Evolutionary conservation across 129 eudicot genomes (phyloP).

Genomic region (Oenanthe sinensis): DNA sequence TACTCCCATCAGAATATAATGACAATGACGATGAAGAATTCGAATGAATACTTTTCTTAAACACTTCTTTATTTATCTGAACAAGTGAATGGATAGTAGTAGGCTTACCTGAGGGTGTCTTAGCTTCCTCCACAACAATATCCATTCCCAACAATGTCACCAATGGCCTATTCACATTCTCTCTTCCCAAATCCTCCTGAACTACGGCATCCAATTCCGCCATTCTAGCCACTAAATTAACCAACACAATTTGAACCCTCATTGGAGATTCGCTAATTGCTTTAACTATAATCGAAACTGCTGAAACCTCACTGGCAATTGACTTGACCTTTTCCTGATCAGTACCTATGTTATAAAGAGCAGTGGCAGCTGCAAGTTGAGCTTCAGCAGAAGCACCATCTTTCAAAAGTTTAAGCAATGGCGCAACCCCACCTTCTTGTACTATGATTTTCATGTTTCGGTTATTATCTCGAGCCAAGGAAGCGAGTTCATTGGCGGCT

Average conservation of each 20-base stretch:
- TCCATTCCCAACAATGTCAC: slow-evolving; percentile 42
- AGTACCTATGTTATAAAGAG: slow-evolving; percentile 38
- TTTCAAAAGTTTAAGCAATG: slow-evolving; percentile 49
- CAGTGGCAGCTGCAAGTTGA: slow-evolving; percentile 47
- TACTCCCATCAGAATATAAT: slow-evolving; percentile 14
- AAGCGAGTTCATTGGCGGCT: slow-evolving; percentile 48
- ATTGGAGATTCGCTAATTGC: slow-evolving; percentile 35
- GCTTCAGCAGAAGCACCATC: slow-evolving; percentile 52
- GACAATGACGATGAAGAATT: slow-evolving; percentile 32
- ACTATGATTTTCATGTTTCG: slow-evolving; percentile 59
- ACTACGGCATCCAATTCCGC: slow-evolving; percentile 35
- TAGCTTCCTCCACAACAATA: slow-evolving; percentile 43
- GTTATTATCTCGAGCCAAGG: slow-evolving; percentile 44
- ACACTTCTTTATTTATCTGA: slow-evolving; percentile 37
- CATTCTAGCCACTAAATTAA: slow-evolving; percentile 51
- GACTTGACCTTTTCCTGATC: slow-evolving; percentile 30
- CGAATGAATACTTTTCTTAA: slow-evolving; percentile 21
- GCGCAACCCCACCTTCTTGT: slow-evolving; percentile 58
- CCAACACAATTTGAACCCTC: slow-evolving; percentile 41
- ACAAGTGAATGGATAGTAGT: slow-evolving; percentile 45
- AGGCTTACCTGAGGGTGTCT: slow-evolving; percentile 6
- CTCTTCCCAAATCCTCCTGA: slow-evolving; percentile 69
- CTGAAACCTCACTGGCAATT: slow-evolving; percentile 32
- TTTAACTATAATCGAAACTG: slow-evolving; percentile 31
- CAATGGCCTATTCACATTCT: slow-evolving; percentile 51